Evolutionary conservation across 257 asterid species (phyloP).

Genomic region (Linaria vulgaris): DNA sequence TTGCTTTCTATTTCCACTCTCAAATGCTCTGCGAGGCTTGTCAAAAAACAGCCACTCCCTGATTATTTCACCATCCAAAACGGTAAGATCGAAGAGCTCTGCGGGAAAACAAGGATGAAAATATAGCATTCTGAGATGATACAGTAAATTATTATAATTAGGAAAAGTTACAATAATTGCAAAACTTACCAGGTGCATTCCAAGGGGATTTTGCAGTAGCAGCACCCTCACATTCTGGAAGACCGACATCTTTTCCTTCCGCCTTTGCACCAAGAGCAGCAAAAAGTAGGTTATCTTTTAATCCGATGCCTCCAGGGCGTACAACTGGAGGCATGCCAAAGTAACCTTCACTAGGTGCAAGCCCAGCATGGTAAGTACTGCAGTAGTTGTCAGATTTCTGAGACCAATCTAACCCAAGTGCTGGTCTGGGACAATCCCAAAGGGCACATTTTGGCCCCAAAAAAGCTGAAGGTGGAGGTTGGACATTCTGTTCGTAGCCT

Average conservation of each 20-base stretch:
- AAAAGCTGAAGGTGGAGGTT: conserved; percentile 94
- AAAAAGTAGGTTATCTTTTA: conserved; percentile 89
- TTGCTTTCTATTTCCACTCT: conserved; percentile 96
- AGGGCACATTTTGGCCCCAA: conserved; percentile 97
- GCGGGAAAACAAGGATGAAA: conserved; percentile 29
- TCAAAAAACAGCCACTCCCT: conserved; percentile 99
- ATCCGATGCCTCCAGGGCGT: conserved; percentile 89
- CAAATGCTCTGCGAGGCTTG: conserved; percentile 96
- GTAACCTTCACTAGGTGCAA: conserved; percentile 86
- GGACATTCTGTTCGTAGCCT: conserved; percentile 52
- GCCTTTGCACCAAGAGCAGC: conserved; percentile 88
- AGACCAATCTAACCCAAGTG: conserved; percentile 51
- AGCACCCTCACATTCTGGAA: conserved; percentile 98
- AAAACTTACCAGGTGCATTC: conserved; percentile 66
- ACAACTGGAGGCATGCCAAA: conserved; percentile 75
- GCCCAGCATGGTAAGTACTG: conserved; percentile 50
- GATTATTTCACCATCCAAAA: conserved; percentile 77
- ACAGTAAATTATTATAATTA: no score
- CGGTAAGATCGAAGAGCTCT: conserved; percentile 81
- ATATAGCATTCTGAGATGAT: neutral
- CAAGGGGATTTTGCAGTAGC: conserved; percentile 98
- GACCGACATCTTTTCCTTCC: conserved; percentile 78
- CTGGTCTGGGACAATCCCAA: conserved; percentile 85
- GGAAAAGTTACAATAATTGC: neutral
- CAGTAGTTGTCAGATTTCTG: conserved; percentile 58